Conservation (phyloP, 805 yeast species). For the Saturnispora quitensis region DNA sequence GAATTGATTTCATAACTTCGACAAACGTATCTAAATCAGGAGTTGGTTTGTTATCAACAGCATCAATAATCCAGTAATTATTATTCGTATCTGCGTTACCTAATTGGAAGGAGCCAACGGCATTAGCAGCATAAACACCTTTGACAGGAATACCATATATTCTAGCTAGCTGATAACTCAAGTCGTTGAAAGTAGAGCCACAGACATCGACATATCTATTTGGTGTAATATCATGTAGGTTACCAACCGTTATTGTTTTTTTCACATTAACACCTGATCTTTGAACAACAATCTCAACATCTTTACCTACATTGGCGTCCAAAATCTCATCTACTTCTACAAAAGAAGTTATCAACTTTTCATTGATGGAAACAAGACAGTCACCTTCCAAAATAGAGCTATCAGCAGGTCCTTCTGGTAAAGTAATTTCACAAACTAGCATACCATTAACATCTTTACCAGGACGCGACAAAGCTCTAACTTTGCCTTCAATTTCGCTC, state of each 20-base stretch:
- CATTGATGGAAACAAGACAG: slow-evolving; percentile 65
- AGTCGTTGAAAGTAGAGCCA: slow-evolving; percentile 79
- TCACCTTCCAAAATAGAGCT: slow-evolving; percentile 75
- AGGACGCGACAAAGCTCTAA: slow-evolving; percentile 37
- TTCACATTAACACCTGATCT: slow-evolving; percentile 60
- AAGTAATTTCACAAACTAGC: slow-evolving; percentile 69
- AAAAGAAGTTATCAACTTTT: slow-evolving; percentile 54
- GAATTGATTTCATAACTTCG: slow-evolving; percentile 67
- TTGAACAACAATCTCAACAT: slow-evolving; percentile 49
- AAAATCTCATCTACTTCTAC: slow-evolving; percentile 75
- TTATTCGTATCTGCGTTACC: slow-evolving; percentile 39
- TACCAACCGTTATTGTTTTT: slow-evolving; percentile 51
- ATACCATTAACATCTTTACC: slow-evolving; percentile 75
- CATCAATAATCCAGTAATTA: slow-evolving; percentile 73
- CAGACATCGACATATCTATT: slow-evolving; percentile 69
- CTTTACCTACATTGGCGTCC: slow-evolving; percentile 59
- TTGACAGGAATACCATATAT: slow-evolving; percentile 72
- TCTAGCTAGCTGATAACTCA: slow-evolving; percentile 86
- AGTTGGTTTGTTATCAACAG: slow-evolving; percentile 65
- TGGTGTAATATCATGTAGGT: slow-evolving; percentile 78
- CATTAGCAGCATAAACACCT: slow-evolving; percentile 75
- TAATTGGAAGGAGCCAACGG: slow-evolving; percentile 66
- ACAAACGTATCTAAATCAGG: slow-evolving; percentile 69
- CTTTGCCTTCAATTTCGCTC: slow-evolving; percentile 57
- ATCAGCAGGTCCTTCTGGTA: slow-evolving; percentile 83